phyloP scores from a whole-genome alignment of 1,284 basidiomycete genomes.

The Boletus sp. region DNA sequence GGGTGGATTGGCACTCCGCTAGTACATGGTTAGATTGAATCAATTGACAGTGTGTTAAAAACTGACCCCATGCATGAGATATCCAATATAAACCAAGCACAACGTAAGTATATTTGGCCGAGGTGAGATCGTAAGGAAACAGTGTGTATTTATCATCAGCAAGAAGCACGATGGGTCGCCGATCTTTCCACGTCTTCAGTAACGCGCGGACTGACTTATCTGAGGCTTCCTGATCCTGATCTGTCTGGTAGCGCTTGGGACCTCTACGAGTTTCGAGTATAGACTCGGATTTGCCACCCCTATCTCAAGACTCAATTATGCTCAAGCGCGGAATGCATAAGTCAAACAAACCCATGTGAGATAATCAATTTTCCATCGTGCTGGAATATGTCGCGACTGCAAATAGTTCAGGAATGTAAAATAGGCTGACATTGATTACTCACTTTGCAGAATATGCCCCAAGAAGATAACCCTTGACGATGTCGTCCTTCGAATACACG shows the following conservation, averaged over 20 bases:
- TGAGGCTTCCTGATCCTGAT: constrained; percentile 58
- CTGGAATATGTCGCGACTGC: constrained; percentile 63
- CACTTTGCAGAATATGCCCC: constrained; percentile 65
- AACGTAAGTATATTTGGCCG: constrained; percentile 55
- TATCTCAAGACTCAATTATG: constrained; percentile 24
- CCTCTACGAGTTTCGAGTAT: constrained; percentile 39
- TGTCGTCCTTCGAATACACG: constrained; percentile 61
- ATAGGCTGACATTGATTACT: constrained; percentile 15
- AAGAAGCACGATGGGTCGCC: constrained; percentile 59
- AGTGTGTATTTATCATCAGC: constrained; percentile 66
- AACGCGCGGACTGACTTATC: constrained; percentile 70
- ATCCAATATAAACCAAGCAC: constrained; percentile 73
- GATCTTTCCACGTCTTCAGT: constrained; percentile 47
- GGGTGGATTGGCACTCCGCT: constrained; percentile 62
- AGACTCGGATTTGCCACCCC: constrained; percentile 67
- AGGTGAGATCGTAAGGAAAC: constrained; percentile 64
- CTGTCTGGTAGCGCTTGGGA: constrained; percentile 35
- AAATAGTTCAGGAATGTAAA: constrained; percentile 9
- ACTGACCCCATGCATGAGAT: constrained; percentile 66
- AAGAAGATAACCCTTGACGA: constrained; percentile 69
- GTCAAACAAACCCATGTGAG: constrained; percentile 64
- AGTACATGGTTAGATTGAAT: constrained; percentile 15
- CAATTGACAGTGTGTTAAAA: constrained; percentile 4
- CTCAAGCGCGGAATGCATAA: not conserved
- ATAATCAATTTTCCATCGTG: constrained; percentile 65